These are phyloP conservation scores for Cicer arietinum DNA, from an alignment of 306 rosid genomes.

Conservation along the genomic window DNA sequence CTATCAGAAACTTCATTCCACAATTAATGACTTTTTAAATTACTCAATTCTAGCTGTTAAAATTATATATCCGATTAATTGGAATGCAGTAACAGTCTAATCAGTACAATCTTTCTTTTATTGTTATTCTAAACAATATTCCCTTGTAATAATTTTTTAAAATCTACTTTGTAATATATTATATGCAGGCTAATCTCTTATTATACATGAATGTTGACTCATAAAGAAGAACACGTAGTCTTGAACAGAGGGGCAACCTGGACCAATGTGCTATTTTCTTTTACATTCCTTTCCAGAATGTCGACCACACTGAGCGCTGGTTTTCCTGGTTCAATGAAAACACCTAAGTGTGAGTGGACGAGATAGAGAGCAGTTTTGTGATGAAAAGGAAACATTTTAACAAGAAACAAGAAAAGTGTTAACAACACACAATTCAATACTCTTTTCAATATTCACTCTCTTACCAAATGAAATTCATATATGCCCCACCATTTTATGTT, in stretches of 20 bases:
- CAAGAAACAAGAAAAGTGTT: too few species aligned
- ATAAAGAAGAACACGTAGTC: neutral
- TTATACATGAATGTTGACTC: neutral
- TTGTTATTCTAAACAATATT: neutral
- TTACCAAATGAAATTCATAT: too few species aligned
- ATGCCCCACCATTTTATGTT: too few species aligned
- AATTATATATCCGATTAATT: neutral
- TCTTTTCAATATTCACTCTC: too few species aligned
- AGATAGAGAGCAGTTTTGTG: conserved; percentile 1
- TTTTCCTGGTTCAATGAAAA: conserved; percentile 67
- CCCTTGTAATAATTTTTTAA: neutral
- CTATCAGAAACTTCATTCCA: neutral
- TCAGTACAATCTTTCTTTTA: neutral
- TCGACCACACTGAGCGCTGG: conserved; percentile 79
- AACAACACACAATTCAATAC: too few species aligned
- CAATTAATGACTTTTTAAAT: neutral
- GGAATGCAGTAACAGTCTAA: neutral
- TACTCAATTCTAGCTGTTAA: neutral
- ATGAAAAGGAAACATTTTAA: conserved; percentile 24
- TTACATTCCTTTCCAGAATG: conserved; percentile 66
- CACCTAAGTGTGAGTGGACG: conserved; percentile 16
- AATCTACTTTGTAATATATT: neutral
- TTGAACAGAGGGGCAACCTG: conserved; percentile 61
- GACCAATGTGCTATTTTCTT: conserved; percentile 73
- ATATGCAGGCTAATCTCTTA: too few species aligned